Conservation (phyloP, 2,329 filamentous ascomycete species). For the Diaporthe helianthi region DNA sequence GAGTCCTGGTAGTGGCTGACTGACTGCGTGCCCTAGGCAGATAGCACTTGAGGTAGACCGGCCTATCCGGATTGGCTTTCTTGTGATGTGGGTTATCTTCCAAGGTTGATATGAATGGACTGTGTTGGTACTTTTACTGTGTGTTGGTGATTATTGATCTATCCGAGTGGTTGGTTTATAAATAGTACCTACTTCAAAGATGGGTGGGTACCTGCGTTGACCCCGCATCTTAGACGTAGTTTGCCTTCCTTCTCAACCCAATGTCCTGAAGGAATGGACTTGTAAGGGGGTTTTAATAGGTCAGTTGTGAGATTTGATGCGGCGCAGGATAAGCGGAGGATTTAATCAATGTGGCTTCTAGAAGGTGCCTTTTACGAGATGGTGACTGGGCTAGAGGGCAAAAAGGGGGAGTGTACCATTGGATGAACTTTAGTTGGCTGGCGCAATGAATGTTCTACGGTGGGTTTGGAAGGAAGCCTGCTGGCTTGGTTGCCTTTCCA, state of each 20-base stretch:
- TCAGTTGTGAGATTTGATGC: conserved; percentile 7
- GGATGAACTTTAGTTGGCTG: neutral
- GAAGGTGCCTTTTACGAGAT: neutral
- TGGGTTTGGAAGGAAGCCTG: neutral
- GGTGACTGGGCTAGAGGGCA: neutral
- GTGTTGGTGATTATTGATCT: neutral
- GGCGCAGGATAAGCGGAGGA: neutral
- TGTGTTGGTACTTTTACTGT: too few relatives aligned
- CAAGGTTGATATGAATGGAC: neutral
- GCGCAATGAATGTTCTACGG: neutral
- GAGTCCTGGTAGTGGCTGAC: neutral
- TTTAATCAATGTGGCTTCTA: neutral
- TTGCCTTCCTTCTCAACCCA: neutral
- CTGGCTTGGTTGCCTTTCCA: neutral
- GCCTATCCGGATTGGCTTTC: neutral
- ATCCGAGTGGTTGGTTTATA: neutral
- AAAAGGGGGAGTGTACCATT: neutral
- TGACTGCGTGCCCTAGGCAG: neutral
- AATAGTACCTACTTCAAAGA: too few relatives aligned
- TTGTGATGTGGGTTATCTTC: neutral
- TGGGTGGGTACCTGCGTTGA: neutral
- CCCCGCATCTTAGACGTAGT: too few relatives aligned
- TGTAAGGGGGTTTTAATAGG: conserved; percentile 3
- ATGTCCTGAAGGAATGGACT: neutral
- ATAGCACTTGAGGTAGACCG: neutral